Base-by-base conservation (phyloP, 148 eudicot species). In the Fagopyrum homotropicum region DNA sequence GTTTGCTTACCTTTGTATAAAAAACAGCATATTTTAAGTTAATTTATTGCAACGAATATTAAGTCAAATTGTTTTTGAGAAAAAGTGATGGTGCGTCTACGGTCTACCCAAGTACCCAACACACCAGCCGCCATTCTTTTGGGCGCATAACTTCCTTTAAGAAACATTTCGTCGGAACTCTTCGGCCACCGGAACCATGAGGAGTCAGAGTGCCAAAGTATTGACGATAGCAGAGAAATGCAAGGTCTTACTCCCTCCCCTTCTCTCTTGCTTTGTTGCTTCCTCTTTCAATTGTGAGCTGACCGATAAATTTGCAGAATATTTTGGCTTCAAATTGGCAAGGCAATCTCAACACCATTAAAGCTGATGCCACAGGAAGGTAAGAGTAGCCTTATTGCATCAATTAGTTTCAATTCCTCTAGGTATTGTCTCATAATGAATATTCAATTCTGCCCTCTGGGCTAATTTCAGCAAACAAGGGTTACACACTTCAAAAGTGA, bases 261-360 rank as follows among this genome's bases (percentile, higher is more conserved):
- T 54, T 75, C 68, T 48, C 30, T 46, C 30, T 59, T 51, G 6
- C 59, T 55, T 10, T n/a, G 4, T 79, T 14, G 11, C 55, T 40
- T 52, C 49, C 22, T 52, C 19, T 48, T 74, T 30, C 73, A 73
- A 69, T 9, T 8, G 47, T 78, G 46, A 8, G 50, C 11, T 12
- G 48, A 40, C 12, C 74, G 55, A 9, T 40, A 7, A 30, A 64
- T 57, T 74, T 78, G 82, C 90, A 89, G 98, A 93, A 72, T 78
- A 89, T 91, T 74, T 77, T 93, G 80, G 87, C 90, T 2, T 89
- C 97, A 40, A 93, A 93, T 84, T 93, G 98, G 98, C 94, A 89
- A 80, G 94, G 90, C 15, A 84, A 76, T n/a, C 91, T 93, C 17
- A 88, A 88, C 79, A 93, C 97, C 82, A 80, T 93, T 73, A 93